Percentiles rank a stretch among this genome's conserved stretches.
Conservation (phyloP, 202 grass and related monocot genomes). For the Cymbopogon flexuosus region DNA sequence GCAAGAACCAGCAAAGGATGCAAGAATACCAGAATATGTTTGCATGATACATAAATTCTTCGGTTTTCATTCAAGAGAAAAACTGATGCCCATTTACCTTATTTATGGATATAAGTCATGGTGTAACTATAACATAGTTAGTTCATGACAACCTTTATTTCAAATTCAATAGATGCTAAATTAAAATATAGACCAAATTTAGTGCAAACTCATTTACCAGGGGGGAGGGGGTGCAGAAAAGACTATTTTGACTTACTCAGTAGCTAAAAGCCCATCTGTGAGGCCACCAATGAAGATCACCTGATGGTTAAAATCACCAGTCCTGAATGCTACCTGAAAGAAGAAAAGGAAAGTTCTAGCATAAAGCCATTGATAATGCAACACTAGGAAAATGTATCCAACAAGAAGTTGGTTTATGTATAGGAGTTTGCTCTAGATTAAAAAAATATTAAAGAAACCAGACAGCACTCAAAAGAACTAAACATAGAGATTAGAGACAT, state of each 20-base stretch:
- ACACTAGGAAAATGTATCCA: slow-evolving; percentile 28
- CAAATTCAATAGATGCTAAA: not conserved
- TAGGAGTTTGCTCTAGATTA: not conserved
- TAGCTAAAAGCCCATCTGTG: slow-evolving; percentile 84
- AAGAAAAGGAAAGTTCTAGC: slow-evolving; percentile 15
- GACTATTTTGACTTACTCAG: slow-evolving; percentile 53
- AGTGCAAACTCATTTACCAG: not conserved
- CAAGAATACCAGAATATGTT: not conserved
- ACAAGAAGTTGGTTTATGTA: not conserved
- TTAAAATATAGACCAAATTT: slow-evolving; percentile 7
- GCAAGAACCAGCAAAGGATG: not conserved
- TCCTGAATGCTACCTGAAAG: slow-evolving; percentile 83
- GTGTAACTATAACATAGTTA: not conserved
- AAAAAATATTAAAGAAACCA: not conserved
- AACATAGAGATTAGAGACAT: not conserved
- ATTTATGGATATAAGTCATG: not conserved
- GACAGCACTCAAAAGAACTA: not conserved
- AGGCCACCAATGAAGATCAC: slow-evolving; percentile 92
- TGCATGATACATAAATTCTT: not conserved
- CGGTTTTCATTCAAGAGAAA: not conserved
- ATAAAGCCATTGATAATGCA: not conserved
- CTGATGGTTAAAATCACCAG: slow-evolving; percentile 86
- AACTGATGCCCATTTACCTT: not conserved
- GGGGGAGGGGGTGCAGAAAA: not conserved
- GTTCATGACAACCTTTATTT: not conserved